These are phyloP conservation scores for Plasmodium yoelii DNA, from an alignment of 169 alveolate genomes.

Conservation along the genomic window DNA sequence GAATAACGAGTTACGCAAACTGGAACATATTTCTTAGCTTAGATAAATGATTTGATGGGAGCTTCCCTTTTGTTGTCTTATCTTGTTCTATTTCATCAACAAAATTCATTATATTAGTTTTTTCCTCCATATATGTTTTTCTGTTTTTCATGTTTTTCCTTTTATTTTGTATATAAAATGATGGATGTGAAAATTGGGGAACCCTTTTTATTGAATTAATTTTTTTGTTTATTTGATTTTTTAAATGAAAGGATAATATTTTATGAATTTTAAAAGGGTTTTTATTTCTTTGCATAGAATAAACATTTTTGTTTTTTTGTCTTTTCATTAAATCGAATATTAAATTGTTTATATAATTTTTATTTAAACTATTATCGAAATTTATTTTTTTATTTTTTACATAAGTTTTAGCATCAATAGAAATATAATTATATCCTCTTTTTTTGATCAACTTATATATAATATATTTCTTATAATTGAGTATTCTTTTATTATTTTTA, in stretches of 20 bases:
- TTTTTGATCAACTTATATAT: conserved; percentile 28
- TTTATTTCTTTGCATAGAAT: background rate
- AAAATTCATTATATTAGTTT: background rate
- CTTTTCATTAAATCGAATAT: conserved; percentile 54
- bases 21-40: conserved; percentile 54
- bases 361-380: conserved; percentile 33
- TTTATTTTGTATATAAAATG: background rate
- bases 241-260: conserved; percentile 4
- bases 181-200: background rate
- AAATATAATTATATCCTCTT: conserved; percentile 52
- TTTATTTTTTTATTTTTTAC: conserved; percentile 65
- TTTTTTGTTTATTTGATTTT: conserved; percentile 2
- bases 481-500: conserved; percentile 35
- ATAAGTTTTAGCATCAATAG: conserved; percentile 69
- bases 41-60: conserved; percentile 25
- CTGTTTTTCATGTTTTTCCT: conserved; percentile 2
- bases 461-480: conserved; percentile 53
- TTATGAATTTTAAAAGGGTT: background rate
- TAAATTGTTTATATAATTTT: conserved; percentile 46
- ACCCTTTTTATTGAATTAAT: conserved; percentile 1
- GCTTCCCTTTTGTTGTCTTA: conserved; percentile 4
- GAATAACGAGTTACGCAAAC: background rate
- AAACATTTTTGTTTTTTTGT: conserved; percentile 6
- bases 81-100: background rate
- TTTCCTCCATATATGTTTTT: background rate